Evolutionary conservation across 345 rosid species (phyloP).

Genomic region (Brassica rapa): DNA sequence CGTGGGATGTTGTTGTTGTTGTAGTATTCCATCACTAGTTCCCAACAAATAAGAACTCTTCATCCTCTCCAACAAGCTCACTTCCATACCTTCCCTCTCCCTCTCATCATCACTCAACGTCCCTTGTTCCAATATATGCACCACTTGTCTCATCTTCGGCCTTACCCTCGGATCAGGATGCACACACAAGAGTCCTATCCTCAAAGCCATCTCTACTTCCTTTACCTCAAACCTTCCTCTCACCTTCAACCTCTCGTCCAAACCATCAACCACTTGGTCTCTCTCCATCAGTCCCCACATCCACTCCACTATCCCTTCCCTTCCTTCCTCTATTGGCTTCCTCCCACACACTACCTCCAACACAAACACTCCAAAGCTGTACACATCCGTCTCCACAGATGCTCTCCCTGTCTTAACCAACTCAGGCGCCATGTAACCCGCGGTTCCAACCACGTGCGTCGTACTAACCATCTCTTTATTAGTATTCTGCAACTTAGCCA

Average conservation of each 20-base stretch:
- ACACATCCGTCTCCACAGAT: slow-evolving; percentile 47
- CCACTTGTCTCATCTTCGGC: slow-evolving; percentile 80
- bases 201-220: slow-evolving; percentile 55
- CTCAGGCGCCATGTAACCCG: slow-evolving; percentile 82
- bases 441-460: slow-evolving; percentile 57
- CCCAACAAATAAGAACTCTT: slow-evolving; percentile 36
- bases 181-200: slow-evolving; percentile 66
- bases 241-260: slow-evolving; percentile 50
- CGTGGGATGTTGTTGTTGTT: slow-evolving; percentile 53
- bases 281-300: slow-evolving; percentile 40
- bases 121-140: slow-evolving; percentile 60
- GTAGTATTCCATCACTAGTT: slow-evolving; percentile 1
- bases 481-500: slow-evolving; percentile 70
- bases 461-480: slow-evolving; percentile 53
- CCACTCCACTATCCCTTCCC: slow-evolving; percentile 46
- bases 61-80: slow-evolving; percentile 48
- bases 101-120: slow-evolving; percentile 38
- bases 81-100: slow-evolving; percentile 57
- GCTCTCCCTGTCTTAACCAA: slow-evolving; percentile 52
- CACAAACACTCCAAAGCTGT: slow-evolving; percentile 49
- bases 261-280: slow-evolving; percentile 44
- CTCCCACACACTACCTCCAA: slow-evolving; percentile 50
- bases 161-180: slow-evolving; percentile 57
- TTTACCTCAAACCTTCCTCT: slow-evolving; percentile 42
- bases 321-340: slow-evolving; percentile 51